These are phyloP conservation scores for Beauveria sp. DNA, from an alignment of 2,329 filamentous ascomycete genomes.

Conservation along the genomic window DNA sequence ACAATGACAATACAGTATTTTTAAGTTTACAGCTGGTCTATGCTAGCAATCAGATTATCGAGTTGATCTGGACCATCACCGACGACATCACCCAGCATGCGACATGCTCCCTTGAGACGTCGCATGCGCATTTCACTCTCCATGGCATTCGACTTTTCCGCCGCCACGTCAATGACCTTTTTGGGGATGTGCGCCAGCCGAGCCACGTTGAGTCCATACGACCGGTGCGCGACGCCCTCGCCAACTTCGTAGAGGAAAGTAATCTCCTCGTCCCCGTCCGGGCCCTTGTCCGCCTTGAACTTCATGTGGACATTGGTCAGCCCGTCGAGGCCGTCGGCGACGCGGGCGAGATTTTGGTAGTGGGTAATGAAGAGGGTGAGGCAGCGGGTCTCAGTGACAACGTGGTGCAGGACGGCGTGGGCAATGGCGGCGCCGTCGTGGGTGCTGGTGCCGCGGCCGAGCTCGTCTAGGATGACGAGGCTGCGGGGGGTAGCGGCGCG, in stretches of 20 bases:
- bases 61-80: constrained; percentile 32
- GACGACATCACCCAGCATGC: constrained; percentile 36
- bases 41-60: constrained; percentile 45
- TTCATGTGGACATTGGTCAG: constrained; percentile 93
- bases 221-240: constrained; percentile 85
- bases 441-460: constrained; percentile 87
- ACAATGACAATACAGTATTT: constrained; percentile 5
- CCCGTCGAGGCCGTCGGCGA: constrained; percentile 60
- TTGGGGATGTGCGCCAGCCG: constrained; percentile 73
- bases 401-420: constrained; percentile 78
- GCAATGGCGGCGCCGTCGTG: constrained; percentile 96
- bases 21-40: constrained; percentile 48
- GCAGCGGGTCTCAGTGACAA: constrained; percentile 66
- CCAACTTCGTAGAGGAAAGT: constrained; percentile 92
- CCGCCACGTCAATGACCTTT: constrained; percentile 69
- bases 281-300: constrained; percentile 48
- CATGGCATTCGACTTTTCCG: constrained; percentile 69
- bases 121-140: constrained; percentile 64
- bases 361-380: constrained; percentile 96
- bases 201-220: constrained; percentile 91
- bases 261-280: constrained; percentile 62
- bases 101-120: constrained; percentile 45
- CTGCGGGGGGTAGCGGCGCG: constrained; percentile 78
- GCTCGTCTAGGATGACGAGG: constrained; percentile 87
- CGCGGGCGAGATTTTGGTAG: constrained; percentile 74